Conservation (phyloP, 2,329 filamentous ascomycete genomes). For the Chaetomium globosum region DNA sequence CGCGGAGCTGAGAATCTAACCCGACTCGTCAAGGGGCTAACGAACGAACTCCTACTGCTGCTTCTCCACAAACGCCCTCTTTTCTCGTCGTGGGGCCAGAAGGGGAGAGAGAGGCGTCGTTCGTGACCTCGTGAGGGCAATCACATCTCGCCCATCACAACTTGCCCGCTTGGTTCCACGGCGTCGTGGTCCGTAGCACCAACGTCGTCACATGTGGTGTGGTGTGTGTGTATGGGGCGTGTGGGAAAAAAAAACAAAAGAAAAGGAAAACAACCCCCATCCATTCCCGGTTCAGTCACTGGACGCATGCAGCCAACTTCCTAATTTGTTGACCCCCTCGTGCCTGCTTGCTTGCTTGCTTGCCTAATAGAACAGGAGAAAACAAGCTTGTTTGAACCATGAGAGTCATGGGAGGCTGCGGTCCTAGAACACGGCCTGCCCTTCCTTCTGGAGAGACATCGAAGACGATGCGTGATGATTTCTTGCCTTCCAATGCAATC, state of each 20-base stretch:
- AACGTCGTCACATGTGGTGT: conserved; percentile 4
- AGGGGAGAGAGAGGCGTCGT: neutral
- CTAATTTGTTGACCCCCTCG: neutral
- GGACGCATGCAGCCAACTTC: neutral
- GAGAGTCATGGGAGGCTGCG: neutral
- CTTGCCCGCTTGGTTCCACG: neutral
- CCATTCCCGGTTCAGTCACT: neutral
- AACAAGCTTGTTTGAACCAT: neutral
- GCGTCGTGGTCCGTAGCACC: neutral
- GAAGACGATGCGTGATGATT: neutral
- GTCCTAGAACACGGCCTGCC: too few relatives aligned
- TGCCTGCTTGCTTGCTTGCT: neutral
- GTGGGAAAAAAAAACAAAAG: neutral
- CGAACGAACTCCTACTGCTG: neutral
- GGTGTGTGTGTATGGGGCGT: neutral
- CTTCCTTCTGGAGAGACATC: neutral
- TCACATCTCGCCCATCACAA: neutral
- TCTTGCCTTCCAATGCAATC: neutral
- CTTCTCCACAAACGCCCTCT: neutral
- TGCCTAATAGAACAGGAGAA: neutral
- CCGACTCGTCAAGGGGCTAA: too few relatives aligned
- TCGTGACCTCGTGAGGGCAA: neutral
- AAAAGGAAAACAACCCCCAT: neutral
- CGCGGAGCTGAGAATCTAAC: neutral
- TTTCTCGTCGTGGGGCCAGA: neutral